Conservation (phyloP, 306 rosid species). For the Castanopsis chinensis region DNA sequence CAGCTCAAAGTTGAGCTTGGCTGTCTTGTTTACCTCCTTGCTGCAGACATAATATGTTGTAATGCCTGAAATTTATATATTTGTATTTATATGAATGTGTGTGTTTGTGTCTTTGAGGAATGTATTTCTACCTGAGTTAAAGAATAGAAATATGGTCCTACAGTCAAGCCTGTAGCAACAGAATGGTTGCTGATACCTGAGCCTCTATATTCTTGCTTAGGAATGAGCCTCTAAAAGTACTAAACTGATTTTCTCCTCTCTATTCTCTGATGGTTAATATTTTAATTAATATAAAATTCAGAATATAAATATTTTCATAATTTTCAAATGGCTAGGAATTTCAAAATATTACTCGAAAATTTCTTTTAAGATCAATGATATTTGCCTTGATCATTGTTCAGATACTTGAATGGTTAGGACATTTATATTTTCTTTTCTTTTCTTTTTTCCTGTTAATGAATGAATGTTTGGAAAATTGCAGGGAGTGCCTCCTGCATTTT, state of each 20-base stretch:
- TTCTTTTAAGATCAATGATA: not conserved
- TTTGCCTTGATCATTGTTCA: not conserved
- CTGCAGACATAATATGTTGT: not conserved
- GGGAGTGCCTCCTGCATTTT: conserved; percentile 59
- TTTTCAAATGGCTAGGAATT: not conserved
- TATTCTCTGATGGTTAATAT: not conserved
- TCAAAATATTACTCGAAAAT: not conserved
- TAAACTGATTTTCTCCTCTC: not conserved
- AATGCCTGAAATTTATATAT: not conserved
- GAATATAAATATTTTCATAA: not conserved
- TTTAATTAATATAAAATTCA: not conserved
- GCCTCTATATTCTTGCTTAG: not conserved
- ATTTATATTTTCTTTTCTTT: not conserved
- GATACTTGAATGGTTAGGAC: not conserved
- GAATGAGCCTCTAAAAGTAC: not conserved
- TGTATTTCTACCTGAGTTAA: not conserved
- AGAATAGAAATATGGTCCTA: not conserved
- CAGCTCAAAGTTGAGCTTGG: not conserved
- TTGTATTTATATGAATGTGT: too few species aligned
- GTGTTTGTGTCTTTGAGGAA: not conserved
- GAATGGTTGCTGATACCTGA: not conserved
- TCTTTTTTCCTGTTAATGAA: conserved; percentile 19
- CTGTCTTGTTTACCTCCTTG: not conserved
- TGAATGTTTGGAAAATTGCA: conserved; percentile 35
- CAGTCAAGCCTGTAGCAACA: too few species aligned